phyloP scores from a whole-genome alignment of 169 alveolate genomes.

The Perkinsus olseni region DNA sequence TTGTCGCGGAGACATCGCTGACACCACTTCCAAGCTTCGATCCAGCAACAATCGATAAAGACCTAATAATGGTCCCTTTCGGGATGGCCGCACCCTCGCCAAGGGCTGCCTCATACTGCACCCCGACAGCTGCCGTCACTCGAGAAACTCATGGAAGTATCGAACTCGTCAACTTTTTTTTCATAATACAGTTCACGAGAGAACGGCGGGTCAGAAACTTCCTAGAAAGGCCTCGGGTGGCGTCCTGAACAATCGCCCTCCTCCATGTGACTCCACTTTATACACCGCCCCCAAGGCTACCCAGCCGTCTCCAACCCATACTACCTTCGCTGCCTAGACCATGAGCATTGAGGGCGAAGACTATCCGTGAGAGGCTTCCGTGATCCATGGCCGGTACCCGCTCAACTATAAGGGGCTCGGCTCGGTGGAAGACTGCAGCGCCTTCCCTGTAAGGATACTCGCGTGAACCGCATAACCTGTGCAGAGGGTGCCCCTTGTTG shows the following conservation, averaged over 20 bases:
- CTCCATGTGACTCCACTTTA: no score
- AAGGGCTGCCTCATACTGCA: no score
- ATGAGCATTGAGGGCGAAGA: not conserved
- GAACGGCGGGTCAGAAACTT: no score
- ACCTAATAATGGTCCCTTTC: not conserved
- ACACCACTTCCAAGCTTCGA: not conserved
- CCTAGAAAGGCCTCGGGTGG: no score
- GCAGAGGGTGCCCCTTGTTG: not conserved
- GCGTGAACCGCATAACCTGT: not conserved
- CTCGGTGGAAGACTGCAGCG: not conserved
- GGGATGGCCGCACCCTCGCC: no score
- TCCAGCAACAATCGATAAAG: not conserved
- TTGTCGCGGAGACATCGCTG: not conserved
- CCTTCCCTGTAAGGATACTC: not conserved
- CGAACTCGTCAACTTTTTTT: no score
- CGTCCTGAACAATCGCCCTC: no score
- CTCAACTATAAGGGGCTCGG: not conserved
- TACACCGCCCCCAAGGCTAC: no score
- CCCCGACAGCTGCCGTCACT: no score
- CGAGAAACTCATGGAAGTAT: no score
- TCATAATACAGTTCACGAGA: no score
- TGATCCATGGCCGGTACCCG: not conserved
- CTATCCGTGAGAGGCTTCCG: not conserved
- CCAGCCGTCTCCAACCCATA: no score
- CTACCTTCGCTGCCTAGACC: not conserved